These are phyloP conservation scores for Pythium monospermum DNA, from an alignment of 352 stramenopile species.

Conservation along the genomic window DNA sequence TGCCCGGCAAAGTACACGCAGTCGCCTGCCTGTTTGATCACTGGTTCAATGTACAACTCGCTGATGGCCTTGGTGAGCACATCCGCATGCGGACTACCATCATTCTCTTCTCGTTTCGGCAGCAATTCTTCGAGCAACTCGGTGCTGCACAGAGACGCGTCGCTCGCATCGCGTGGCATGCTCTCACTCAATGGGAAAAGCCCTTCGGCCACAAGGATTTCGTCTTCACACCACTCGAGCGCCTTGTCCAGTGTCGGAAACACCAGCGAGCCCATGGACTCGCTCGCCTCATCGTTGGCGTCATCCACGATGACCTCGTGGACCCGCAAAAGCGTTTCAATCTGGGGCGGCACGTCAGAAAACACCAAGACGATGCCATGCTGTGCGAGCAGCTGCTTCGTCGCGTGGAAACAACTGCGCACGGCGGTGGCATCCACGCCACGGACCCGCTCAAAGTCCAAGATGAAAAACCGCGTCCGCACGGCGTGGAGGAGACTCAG, in stretches of 20 bases:
- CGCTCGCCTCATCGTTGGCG: slow-evolving; percentile 26
- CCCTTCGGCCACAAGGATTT: slow-evolving; percentile 67
- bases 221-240: slow-evolving; percentile 84
- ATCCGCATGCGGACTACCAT: slow-evolving; percentile 5
- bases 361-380: slow-evolving; percentile 79
- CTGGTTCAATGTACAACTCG: slow-evolving; percentile 64
- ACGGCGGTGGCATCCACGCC: slow-evolving; percentile 88
- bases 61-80: slow-evolving; percentile 55
- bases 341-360: slow-evolving; percentile 54
- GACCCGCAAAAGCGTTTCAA: slow-evolving; percentile 69
- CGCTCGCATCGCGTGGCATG: slow-evolving; percentile 22
- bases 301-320: slow-evolving; percentile 77
- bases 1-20: slow-evolving; percentile 64
- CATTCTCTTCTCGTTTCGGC: slow-evolving; percentile 22
- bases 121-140: slow-evolving; percentile 70
- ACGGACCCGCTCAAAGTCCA: slow-evolving; percentile 87
- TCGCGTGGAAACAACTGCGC: slow-evolving; percentile 83
- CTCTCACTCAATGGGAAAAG: slow-evolving; percentile 64
- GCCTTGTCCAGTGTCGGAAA: slow-evolving; percentile 82
- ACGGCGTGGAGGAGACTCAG: slow-evolving; percentile 38
- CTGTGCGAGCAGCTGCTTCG: slow-evolving; percentile 72
- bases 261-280: slow-evolving; percentile 50
- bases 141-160: slow-evolving; percentile 30
- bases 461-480: slow-evolving; percentile 82
- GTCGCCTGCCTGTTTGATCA: slow-evolving; percentile 54